Evolutionary conservation across 78 protist species (phyloP), one percentile per base, ranked within the genome.

Genomic region (Dictyostelium brefeldianum): DNA sequence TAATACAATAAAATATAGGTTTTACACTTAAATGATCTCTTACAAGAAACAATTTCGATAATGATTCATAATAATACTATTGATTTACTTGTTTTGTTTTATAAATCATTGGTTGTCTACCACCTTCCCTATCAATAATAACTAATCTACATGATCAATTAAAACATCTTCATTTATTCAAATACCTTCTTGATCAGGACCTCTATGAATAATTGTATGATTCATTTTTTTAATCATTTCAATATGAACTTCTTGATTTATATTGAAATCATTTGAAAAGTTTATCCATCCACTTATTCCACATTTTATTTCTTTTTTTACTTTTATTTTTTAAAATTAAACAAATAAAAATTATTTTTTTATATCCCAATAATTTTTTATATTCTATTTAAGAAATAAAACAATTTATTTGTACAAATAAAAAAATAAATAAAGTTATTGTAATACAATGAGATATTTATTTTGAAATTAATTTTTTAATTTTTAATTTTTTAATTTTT

Each of bases 1-100:
- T 67, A 2, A 41, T 67, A 31, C 75, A 67, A 67, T 67, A 67
- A 18, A 67, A 67, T 67, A 67, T 29, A 15, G 75, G 75, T 31
- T 67, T 67, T 4, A 67, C 48, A 15, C 75, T 48, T 3, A 67
- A n/a, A 31, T 67, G 75, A 17, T 67, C 75, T 31, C 75, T 67
- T 10, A 48, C 75, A 0, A 67, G 4, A 12, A 67, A 67, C 5
- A 67, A 7, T 31, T 31, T 67, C 12, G 12, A 11, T 2, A n/a
- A n/a, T n/a, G n/a, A n/a, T n/a, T n/a, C n/a, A 51, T 4, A 1
- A 14, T 51, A 51, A 4, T 51, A 51, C 15, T 4, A 51, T 12
- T 51, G 56, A 51, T 14, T 51, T 51, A 4, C 15, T 4, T 12
- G 12, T 4, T 51, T 12, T 51, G 10, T 51, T 51, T 51, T 51